Evolutionary conservation across 306 rosid species (phyloP).

Genomic region (Neltuma alba): DNA sequence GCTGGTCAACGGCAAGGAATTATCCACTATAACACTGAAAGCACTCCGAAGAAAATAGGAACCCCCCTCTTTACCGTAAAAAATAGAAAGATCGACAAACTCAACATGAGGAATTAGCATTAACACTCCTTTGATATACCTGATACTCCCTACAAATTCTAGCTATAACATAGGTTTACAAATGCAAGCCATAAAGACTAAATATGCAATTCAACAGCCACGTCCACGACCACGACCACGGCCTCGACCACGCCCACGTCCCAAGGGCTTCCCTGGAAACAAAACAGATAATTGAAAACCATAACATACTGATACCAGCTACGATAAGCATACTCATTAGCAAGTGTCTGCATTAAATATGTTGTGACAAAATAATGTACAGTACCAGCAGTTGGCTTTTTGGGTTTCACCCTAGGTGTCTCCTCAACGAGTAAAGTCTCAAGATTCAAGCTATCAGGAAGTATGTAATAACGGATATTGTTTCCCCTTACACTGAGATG

Average conservation of each 20-base stretch:
- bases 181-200: conserved; percentile 35
- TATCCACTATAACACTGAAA: conserved; percentile 10
- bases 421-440: conserved; percentile 23
- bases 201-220: conserved; percentile 45
- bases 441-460: conserved; percentile 25
- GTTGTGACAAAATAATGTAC: background rate
- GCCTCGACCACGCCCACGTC: conserved; percentile 68
- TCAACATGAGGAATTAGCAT: conserved; percentile 22
- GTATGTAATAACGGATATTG: conserved; percentile 27
- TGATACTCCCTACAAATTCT: conserved; percentile 17
- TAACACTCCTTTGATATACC: conserved; percentile 35
- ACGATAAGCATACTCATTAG: background rate
- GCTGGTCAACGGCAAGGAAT: background rate
- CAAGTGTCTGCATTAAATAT: background rate
- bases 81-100: conserved; percentile 25
- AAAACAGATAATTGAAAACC: conserved; percentile 5
- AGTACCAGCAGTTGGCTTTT: conserved; percentile 20
- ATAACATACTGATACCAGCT: too few relatives aligned
- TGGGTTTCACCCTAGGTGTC: conserved; percentile 25
- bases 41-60: conserved; percentile 13
- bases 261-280: conserved; percentile 66
- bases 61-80: background rate
- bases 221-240: conserved; percentile 83
- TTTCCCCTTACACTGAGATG: conserved; percentile 82
- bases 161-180: conserved; percentile 46